Evolutionary conservation across 2,329 filamentous ascomycete species (phyloP).

Genomic region (Sporothrix mexicana): DNA sequence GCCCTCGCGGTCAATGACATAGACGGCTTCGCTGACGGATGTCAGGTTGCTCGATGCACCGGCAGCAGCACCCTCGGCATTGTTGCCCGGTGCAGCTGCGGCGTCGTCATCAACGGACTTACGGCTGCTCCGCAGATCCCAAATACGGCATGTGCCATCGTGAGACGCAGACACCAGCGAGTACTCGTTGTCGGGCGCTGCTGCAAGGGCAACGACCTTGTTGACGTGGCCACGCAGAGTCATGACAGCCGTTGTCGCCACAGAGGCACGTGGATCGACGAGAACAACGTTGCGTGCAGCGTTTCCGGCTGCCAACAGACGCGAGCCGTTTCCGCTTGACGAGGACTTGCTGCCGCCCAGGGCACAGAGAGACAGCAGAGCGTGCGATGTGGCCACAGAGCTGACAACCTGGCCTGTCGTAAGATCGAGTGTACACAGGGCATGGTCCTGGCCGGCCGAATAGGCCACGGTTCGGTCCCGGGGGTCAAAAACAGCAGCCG

Average conservation of each 20-base stretch:
- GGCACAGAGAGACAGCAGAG: conserved; percentile 78
- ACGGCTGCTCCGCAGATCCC: conserved; percentile 82
- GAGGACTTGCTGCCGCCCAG: conserved; percentile 54
- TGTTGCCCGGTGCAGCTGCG: conserved; percentile 5
- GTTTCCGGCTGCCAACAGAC: conserved; percentile 73
- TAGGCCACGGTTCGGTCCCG: conserved; percentile 88
- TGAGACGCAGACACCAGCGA: conserved; percentile 88
- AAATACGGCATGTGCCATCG: conserved; percentile 90
- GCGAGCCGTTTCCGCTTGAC: conserved; percentile 28
- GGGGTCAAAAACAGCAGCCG: conserved; percentile 84
- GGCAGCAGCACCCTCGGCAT: neutral
- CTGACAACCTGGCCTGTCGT: conserved; percentile 79
- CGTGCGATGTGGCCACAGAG: conserved; percentile 81
- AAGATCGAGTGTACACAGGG: conserved; percentile 87
- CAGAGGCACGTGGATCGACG: conserved; percentile 84
- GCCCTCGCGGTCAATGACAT: conserved; percentile 74
- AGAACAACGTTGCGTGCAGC: conserved; percentile 86
- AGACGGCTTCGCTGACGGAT: conserved; percentile 72
- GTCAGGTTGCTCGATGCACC: conserved; percentile 50
- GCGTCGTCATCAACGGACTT: conserved; percentile 50
- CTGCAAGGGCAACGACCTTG: conserved; percentile 60
- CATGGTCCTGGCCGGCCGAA: conserved; percentile 89
- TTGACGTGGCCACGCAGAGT: conserved; percentile 91
- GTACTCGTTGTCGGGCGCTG: conserved; percentile 71
- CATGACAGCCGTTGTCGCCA: conserved; percentile 79